Percentiles rank a stretch among this genome's conserved stretches.
Conservation (phyloP, 2,329 filamentous ascomycete species). For the Aotearoamyces nothofagi region DNA sequence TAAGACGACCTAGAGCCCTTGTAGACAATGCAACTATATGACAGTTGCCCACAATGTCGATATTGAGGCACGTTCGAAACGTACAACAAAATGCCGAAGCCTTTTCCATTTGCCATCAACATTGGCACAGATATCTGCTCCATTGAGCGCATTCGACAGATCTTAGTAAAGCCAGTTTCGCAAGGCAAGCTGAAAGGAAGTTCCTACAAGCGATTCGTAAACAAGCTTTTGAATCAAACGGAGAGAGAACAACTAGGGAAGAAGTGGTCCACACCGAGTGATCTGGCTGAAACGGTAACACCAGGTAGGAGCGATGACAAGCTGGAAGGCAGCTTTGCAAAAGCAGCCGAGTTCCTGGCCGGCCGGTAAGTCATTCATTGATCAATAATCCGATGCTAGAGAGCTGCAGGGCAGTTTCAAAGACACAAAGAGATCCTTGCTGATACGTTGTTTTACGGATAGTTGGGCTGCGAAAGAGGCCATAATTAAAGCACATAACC, state of each 20-base stretch:
- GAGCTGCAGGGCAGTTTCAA: not conserved
- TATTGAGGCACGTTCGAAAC: too few species aligned
- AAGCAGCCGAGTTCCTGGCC: not conserved
- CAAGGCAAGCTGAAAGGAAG: too few species aligned
- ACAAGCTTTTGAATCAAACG: not conserved
- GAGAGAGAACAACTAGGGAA: not conserved
- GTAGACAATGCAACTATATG: too few species aligned
- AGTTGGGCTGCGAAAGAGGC: not conserved
- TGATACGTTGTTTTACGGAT: not conserved
- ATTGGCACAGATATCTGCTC: not conserved
- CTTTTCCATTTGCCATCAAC: too few species aligned
- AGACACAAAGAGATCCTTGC: not conserved
- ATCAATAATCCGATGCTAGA: not conserved
- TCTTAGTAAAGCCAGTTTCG: not conserved
- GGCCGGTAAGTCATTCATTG: not conserved
- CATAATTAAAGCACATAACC: not conserved
- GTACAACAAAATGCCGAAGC: too few species aligned
- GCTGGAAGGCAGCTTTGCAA: too few species aligned
- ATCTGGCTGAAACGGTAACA: not conserved
- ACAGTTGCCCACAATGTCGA: too few species aligned
- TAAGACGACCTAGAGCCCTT: too few species aligned
- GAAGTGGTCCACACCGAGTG: not conserved
- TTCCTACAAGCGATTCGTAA: too few species aligned
- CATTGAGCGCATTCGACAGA: not conserved
- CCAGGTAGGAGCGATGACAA: too few species aligned